Evolutionary conservation across 2,329 filamentous ascomycete species (phyloP).

Genomic region (Neofusicoccum laricinum): DNA sequence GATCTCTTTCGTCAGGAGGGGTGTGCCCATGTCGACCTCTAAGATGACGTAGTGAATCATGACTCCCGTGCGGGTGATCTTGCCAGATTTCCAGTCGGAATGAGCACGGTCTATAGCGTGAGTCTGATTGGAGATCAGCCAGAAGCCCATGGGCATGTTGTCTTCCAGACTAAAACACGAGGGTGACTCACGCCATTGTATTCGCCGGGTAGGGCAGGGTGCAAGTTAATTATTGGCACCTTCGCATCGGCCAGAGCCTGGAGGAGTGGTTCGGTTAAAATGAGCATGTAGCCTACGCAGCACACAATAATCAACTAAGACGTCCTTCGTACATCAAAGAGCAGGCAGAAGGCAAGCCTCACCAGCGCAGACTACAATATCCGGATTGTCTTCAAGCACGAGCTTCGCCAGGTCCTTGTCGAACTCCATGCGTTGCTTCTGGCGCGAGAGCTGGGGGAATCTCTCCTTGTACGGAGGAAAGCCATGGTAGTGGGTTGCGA

Average conservation of each 20-base stretch:
- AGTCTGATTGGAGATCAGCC: conserved; percentile 26
- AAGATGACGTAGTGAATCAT: conserved; percentile 81
- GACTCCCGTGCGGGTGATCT: conserved; percentile 68
- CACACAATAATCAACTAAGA: conserved; percentile 28
- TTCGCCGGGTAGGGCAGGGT: conserved; percentile 70
- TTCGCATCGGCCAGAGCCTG: conserved; percentile 61
- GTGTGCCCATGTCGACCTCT: conserved; percentile 76
- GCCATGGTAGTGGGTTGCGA: conserved; percentile 79
- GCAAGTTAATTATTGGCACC: conserved; percentile 76
- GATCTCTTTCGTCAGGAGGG: conserved; percentile 70
- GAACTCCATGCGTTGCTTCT: conserved; percentile 59
- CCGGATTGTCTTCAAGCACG: conserved; percentile 63
- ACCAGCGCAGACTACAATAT: conserved; percentile 68
- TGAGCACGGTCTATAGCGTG: conserved; percentile 76
- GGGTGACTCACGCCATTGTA: conserved; percentile 61
- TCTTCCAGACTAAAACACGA: not conserved
- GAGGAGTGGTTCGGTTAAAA: conserved; percentile 69
- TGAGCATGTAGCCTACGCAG: conserved; percentile 73
- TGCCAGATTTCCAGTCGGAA: conserved; percentile 66
- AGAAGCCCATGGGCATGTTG: not conserved
- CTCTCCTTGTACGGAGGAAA: conserved; percentile 72
- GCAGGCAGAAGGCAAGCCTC: not conserved
- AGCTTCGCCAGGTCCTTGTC: conserved; percentile 71
- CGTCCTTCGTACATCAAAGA: not conserved
- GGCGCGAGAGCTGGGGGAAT: conserved; percentile 52